Evolutionary conservation across 1,284 basidiomycete genomes (phyloP), one percentile per base, ranked within the genome.

Genomic region (Pseudozyma tsukubaensis): DNA sequence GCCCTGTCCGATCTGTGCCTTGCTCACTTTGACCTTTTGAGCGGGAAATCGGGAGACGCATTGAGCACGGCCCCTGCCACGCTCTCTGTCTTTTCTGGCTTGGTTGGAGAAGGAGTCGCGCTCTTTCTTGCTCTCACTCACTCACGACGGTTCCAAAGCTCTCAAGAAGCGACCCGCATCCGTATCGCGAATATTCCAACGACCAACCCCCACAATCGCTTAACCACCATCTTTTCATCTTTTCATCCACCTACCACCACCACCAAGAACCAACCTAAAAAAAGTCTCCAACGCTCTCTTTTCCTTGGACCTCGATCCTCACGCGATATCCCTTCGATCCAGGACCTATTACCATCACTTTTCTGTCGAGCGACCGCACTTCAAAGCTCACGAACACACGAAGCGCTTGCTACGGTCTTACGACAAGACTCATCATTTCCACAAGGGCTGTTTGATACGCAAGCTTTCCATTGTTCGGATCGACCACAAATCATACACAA

Each of bases 141-240:
- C 6, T 37, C 14, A 16, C 13, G 39, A 39, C 24, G 18, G 12
- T 40, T 40, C 19, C 4, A 9, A n/a, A 39, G 24, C 16, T 9
- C 13, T 7, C 34, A 19, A 24, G 16, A 5, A 37, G 39, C 42
- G 54, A 53, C 58, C 53, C 58, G 54, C 59, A 36, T 19, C n/a
- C 42, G 52, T 50, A 54, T 45, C 65, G 47, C 59, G 51, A 68
- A 50, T 61, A 55, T 69, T 59, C 57, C 49, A 60, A 51, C 34
- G n/a, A n/a, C 24, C 35, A 21, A 29, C 36, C 44, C 36, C 35
- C 48, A 48, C 39, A 29, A 50, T 36, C 54, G 32, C 32, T 18
- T 34, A 14, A 14, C 50, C 40, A n/a, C 18, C 59, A 57, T 50
- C 56, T 24, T 43, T 39, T 48, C 59, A 57, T 50, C 56, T 24